phyloP scores from a whole-genome alignment of 148 eudicot species.

The Talinum fruticosum region DNA sequence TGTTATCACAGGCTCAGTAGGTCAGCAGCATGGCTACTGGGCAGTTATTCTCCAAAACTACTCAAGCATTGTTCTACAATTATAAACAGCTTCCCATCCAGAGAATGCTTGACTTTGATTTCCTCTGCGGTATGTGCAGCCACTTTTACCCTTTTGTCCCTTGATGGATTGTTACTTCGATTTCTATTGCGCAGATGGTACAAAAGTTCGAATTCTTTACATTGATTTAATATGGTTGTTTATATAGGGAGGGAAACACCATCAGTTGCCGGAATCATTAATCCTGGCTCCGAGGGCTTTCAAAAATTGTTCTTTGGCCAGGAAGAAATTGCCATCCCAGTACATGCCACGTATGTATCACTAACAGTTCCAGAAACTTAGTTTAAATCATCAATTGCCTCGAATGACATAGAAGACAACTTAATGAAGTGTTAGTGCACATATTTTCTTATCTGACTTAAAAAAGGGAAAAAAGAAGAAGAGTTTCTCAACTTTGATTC shows the following conservation, averaged over 20 bases:
- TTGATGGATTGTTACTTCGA: not conserved
- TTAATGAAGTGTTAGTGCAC: too few species aligned
- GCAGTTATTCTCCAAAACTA: slow-evolving; percentile 89
- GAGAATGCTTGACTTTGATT: slow-evolving; percentile 99
- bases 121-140: slow-evolving; percentile 75
- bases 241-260: slow-evolving; percentile 93
- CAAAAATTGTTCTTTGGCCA: slow-evolving; percentile 97
- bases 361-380: not conserved
- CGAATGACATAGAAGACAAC: too few species aligned
- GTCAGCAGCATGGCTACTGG: slow-evolving; percentile 77
- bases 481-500: not conserved
- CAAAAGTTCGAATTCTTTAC: not conserved
- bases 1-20: slow-evolving; percentile 34
- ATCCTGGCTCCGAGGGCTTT: slow-evolving; percentile 96
- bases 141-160: not conserved
- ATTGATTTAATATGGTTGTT: not conserved
- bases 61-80: slow-evolving; percentile 95
- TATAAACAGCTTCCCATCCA: slow-evolving; percentile 94
- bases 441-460: not conserved
- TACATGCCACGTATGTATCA: slow-evolving; percentile 73
- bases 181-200: not conserved
- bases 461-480: too few species aligned
- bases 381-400: too few species aligned
- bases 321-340: slow-evolving; percentile 99
- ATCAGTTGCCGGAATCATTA: slow-evolving; percentile 97